These are phyloP conservation scores for Teunomyces cretensis DNA, from an alignment of 805 yeast species.

Conservation along the genomic window DNA sequence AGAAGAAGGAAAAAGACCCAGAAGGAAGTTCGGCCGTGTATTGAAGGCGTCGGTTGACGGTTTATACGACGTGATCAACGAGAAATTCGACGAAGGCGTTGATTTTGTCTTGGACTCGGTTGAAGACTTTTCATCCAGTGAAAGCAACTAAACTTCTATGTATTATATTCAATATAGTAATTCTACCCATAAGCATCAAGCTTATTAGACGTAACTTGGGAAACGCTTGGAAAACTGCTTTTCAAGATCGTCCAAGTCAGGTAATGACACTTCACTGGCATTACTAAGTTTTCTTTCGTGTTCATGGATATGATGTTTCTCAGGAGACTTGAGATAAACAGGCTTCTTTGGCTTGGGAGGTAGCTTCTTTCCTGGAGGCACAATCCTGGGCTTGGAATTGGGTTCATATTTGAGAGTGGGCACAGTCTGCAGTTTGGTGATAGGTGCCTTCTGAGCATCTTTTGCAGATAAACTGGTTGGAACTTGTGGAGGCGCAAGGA, in stretches of 20 bases:
- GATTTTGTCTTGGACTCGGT: constrained; percentile 80
- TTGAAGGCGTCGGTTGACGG: constrained; percentile 72
- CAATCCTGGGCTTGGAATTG: not conserved
- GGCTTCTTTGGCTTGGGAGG: constrained; percentile 74
- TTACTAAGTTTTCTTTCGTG: constrained; percentile 28
- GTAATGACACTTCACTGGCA: constrained; percentile 43
- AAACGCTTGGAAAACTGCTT: constrained; percentile 55
- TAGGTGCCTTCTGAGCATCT: not conserved
- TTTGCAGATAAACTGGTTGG: constrained; percentile 30
- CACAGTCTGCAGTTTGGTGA: constrained; percentile 1
- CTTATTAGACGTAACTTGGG: constrained; percentile 55
- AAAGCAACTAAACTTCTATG: constrained; percentile 12
- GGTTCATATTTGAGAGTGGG: not conserved
- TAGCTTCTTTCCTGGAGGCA: constrained; percentile 31
- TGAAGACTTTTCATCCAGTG: constrained; percentile 47
- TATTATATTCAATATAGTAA: constrained; percentile 2
- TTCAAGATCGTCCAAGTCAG: constrained; percentile 61
- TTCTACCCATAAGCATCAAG: not conserved
- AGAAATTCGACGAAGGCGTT: constrained; percentile 79
- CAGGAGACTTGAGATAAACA: constrained; percentile 43
- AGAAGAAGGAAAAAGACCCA: constrained; percentile 57
- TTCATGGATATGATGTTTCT: constrained; percentile 8
- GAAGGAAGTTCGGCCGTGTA: constrained; percentile 90
- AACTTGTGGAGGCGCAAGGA: constrained; percentile 34
- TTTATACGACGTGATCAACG: constrained; percentile 72